phyloP scores from a whole-genome alignment of 495 filamentous ascomycete genomes.

The Penicillium manginii region DNA sequence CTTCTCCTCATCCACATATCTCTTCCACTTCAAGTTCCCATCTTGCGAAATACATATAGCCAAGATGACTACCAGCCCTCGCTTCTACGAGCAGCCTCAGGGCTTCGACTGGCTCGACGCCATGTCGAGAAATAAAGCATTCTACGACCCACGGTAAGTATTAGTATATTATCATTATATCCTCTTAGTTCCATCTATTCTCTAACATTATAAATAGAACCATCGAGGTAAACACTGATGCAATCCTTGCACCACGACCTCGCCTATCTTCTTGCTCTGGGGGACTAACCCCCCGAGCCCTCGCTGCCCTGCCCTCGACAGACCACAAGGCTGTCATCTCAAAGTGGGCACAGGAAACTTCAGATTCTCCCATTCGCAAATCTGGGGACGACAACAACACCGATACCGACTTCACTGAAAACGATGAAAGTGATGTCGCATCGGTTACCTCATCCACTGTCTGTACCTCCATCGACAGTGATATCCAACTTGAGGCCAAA shows the following conservation, averaged over 20 bases:
- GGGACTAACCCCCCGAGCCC: background rate
- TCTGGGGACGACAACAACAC: background rate
- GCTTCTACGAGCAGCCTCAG: background rate
- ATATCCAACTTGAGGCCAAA: constrained; percentile 7
- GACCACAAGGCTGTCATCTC: background rate
- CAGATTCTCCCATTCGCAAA: background rate
- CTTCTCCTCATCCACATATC: background rate
- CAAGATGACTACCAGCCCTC: background rate
- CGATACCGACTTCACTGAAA: background rate
- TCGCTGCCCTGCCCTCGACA: background rate
- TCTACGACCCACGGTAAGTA: constrained; percentile 13
- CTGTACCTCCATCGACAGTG: background rate
- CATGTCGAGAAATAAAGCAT: constrained; percentile 3
- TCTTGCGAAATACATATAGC: background rate
- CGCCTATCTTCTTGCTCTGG: background rate
- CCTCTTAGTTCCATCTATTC: background rate
- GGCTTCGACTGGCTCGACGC: constrained; percentile 21
- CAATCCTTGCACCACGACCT: background rate
- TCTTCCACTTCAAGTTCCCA: background rate
- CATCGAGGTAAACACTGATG: constrained; percentile 4
- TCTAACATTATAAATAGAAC: constrained; percentile 10
- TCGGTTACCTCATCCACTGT: background rate
- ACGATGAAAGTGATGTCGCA: background rate
- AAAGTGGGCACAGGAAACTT: background rate
- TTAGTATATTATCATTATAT: background rate